Percentiles rank a stretch among this genome's conserved stretches.
Conservation (phyloP, 805 yeast genomes). For the Kockiozyma suomiensis region DNA sequence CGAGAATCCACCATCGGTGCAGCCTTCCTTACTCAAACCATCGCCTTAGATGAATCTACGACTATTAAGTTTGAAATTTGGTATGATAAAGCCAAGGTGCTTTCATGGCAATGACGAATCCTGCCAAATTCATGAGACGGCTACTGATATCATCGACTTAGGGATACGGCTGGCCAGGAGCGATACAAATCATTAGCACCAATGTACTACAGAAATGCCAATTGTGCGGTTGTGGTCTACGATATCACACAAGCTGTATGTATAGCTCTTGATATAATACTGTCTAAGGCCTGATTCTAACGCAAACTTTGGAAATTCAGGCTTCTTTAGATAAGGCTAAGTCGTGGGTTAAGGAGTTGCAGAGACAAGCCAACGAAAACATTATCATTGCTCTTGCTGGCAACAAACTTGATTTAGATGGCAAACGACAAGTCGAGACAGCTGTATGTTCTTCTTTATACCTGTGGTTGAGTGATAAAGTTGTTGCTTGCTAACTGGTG, state of each 20-base stretch:
- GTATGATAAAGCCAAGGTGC: constrained; percentile 39
- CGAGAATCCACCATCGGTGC: constrained; percentile 98
- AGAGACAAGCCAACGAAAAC: constrained; percentile 73
- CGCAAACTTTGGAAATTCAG: constrained; percentile 33
- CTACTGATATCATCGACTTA: constrained; percentile 3
- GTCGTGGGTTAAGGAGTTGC: constrained; percentile 89
- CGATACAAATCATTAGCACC: constrained; percentile 81
- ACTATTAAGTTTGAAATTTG: constrained; percentile 54
- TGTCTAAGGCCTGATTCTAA: too few species aligned
- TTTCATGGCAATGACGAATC: neutral
- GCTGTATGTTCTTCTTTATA: constrained; percentile 30
- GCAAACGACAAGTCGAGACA: constrained; percentile 51
- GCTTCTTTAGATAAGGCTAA: constrained; percentile 77
- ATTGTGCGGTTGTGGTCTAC: constrained; percentile 84
- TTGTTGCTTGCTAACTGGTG: neutral
- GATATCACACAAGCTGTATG: constrained; percentile 63
- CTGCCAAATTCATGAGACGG: neutral
- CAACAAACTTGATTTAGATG: constrained; percentile 71
- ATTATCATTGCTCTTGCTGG: constrained; percentile 87
- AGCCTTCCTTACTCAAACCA: constrained; percentile 86
- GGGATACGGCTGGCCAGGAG: constrained; percentile 98
- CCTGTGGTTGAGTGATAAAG: neutral
- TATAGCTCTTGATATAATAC: constrained; percentile 1
- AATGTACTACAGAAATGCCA: constrained; percentile 78
- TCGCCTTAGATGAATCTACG: constrained; percentile 51